Evolutionary conservation across 140 eudicot genomes (phyloP).

Genomic region (Cichorium intybus): DNA sequence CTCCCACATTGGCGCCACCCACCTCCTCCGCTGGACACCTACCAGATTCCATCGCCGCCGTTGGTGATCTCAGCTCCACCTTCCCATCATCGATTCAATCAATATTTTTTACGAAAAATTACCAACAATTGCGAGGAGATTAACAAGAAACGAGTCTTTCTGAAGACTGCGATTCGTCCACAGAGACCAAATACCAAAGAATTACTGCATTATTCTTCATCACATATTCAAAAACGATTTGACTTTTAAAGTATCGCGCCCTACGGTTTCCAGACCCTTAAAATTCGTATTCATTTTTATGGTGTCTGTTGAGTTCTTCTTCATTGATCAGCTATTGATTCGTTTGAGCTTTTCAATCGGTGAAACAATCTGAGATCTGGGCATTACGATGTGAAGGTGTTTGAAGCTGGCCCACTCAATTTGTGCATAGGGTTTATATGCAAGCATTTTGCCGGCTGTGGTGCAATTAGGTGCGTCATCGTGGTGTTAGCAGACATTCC

Average conservation of each 20-base stretch:
- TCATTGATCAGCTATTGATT: too few relatives aligned
- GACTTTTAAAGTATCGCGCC: not conserved
- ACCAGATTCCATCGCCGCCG: conserved; percentile 81
- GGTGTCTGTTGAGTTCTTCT: too few relatives aligned
- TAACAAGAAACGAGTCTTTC: conserved; percentile 43
- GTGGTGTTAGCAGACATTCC: too few relatives aligned
- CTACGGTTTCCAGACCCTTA: too few relatives aligned
- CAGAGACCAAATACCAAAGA: too few relatives aligned
- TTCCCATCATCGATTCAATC: conserved; percentile 7
- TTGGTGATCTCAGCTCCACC: conserved; percentile 39
- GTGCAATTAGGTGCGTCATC: too few relatives aligned
- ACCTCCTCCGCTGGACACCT: conserved; percentile 70
- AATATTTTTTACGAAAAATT: conserved; percentile 13
- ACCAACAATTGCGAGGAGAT: conserved; percentile 36
- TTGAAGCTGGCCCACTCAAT: not conserved
- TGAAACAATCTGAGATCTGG: too few relatives aligned
- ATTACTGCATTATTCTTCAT: conserved; percentile 13
- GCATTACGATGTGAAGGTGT: not conserved
- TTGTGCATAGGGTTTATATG: not conserved
- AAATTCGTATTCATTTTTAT: too few relatives aligned
- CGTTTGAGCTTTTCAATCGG: too few relatives aligned
- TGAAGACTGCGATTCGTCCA: conserved; percentile 48
- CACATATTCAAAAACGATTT: not conserved
- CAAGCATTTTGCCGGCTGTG: too few relatives aligned
- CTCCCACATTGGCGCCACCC: conserved; percentile 95